Evolutionary conservation across 352 stramenopile species (phyloP), one percentile per base, ranked within the genome.

Genomic region (Pythium dissimile): DNA sequence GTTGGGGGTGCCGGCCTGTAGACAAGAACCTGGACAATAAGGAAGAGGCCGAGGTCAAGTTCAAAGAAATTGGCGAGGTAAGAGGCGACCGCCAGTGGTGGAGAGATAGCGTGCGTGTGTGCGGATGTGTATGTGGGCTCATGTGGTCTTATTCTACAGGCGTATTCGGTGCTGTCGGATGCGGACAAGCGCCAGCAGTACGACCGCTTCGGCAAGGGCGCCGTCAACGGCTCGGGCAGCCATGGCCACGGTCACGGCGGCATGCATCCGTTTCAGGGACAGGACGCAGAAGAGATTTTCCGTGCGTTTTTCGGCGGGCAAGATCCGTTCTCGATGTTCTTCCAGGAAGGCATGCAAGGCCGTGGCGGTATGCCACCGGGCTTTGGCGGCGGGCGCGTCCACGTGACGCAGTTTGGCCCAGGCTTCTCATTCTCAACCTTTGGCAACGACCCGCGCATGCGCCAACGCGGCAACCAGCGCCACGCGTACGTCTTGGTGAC

Each of bases 101-200:
- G 10, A n/a, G n/a, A n/a, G n/a, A n/a, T n/a, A n/a, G n/a, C n/a
- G n/a, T n/a, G n/a, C n/a, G 21, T 38, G 28, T 23, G 39, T 21
- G 39, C 18, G 39, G n/a, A n/a, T n/a, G 43, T 50, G 18, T 34
- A n/a, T 32, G 43, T 8, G 26, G 20, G 15, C 30, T 46, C 15
- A 16, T 46, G 5, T 53, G 13, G 21, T 3, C 16, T 5, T 18
- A 8, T 54, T n/a, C 8, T 54, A 11, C 41, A 90, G 80, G 91
- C 91, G 21, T 98, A 97, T 62, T 88, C 90, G 27, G 83, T 97
- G 35, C 75, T 98, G 6, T 95, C 86, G 21, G 92, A 98, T 66
- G 75, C 77, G 58, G 74, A 90, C 37, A 96, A 96, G 72, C 57
- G 88, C 26, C 71, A 89, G 46, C 78, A 90, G 28, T 97, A 97